Base-by-base conservation (phyloP, 257 asterid genomes). In the Thymus mandschuricus region DNA sequence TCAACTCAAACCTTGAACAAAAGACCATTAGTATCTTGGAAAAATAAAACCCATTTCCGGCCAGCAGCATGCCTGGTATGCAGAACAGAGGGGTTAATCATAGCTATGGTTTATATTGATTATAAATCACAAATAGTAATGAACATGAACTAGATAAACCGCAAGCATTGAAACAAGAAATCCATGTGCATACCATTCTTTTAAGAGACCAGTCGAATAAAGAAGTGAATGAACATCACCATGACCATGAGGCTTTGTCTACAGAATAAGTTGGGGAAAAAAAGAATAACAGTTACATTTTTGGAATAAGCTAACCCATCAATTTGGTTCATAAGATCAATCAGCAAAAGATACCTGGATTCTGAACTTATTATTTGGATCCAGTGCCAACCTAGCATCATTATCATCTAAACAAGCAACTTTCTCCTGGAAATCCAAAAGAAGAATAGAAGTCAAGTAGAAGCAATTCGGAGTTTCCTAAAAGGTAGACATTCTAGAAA, bases 181-280 rank as follows among this genome's bases (percentile, higher is more conserved):
- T 56, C 59, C 75, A 51, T 60, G 63, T 38, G 66, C 84, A 75
- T 76, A 94, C 99, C 99, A 94, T 66, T 75, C 85, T 78, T 86
- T 88, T 65, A 94, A 97, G 87, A 89, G 87, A 64, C 99, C 97
- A 61, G 85, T 88, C 52, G 99, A 89, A 79, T 85, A 91, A 52
- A 94, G 95, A 86, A 94, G 97, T 48, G 97, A 88, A 81, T 94
- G 99, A 79, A 94, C 96, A 73, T 94, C 99, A 60, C 99, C 99
- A 80, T 94, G 99, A 73, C 99, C 99, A 72, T 94, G 99, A 72
- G 99, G 99, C 81, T 94, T 94, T 78, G 97, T 94, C 99, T 94
- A 75, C 12, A 76, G 70, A 75, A 58, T 5, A 54, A 79, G 10
- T 31, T 10, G 38, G 13, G 29, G n/a, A 43, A 69, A 43, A 54